Base-by-base conservation (phyloP, 140 eudicot genomes). In the Ambrosia hybrid region DNA sequence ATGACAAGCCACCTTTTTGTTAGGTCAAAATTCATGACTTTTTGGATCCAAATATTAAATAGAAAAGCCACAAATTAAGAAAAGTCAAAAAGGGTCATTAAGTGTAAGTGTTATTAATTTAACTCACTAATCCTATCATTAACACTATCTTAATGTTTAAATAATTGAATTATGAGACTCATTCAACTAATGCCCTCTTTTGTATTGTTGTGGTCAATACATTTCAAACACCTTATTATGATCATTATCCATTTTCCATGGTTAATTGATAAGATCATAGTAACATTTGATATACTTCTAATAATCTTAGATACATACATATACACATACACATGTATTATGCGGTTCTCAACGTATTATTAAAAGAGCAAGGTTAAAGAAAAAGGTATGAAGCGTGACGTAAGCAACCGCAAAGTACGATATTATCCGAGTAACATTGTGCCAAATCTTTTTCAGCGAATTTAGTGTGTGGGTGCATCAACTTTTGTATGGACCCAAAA, bases 401-500 rank as follows among this genome's bases (percentile, higher is more conserved):
- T 53, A 76, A 57, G 45, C 39, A 13, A 39, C 3, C 0, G 45
- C 9, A 76, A 70, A 79, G 79, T 79, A 79, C 72, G 68, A 62
- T 52, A 68, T 36, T 75, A 80, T 69, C 80, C 80, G 1, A 34
- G 49, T 41, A 63, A 67, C 12, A 62, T 9, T 56, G 6, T 69
- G 81, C 74, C 81, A 80, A 66, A 45, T 51, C 49, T 58, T 71
- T 53, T 9, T 57, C 46, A 79, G 38, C 48, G 36, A 73, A 45
- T 16, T 38, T 57, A 72, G 72, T 67, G 51, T 64, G 63, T 15
- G 75, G 43, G 60, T 60, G 76, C 71, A 69, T 72, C 70, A 36
- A 45, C 58, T 75, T 78, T 62, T 21, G 13, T 7, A 57, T 57
- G 39, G 64, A 57, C 64, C 64, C 82, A 82, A 77, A 75, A 55